These are phyloP conservation scores for Sclerotinia trifoliorum DNA, from an alignment of 2,329 filamentous ascomycete species.

Conservation along the genomic window DNA sequence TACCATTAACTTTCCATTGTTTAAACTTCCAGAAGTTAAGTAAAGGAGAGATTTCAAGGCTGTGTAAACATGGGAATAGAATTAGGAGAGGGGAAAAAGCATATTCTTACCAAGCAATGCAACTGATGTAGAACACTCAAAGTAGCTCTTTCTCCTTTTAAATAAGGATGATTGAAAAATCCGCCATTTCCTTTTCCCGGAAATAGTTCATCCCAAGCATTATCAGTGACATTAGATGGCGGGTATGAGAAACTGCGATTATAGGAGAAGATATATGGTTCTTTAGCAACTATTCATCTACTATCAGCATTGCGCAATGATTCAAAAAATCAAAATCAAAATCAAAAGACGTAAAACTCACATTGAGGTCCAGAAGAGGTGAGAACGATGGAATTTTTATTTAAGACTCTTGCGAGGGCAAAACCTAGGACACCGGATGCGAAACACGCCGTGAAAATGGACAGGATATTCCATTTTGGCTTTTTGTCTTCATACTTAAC, in stretches of 20 bases:
- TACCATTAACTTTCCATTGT: not conserved
- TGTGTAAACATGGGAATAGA: not conserved
- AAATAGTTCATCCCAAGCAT: constrained; percentile 12
- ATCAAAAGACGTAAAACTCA: not conserved
- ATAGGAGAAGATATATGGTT: not conserved
- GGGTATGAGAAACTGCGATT: constrained; percentile 14
- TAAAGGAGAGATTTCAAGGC: not conserved
- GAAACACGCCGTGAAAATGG: not conserved
- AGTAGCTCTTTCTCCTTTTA: not conserved
- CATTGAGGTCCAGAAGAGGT: not conserved
- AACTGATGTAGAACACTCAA: constrained; percentile 16
- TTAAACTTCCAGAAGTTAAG: not conserved
- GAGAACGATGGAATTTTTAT: not conserved
- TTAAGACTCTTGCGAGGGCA: not conserved
- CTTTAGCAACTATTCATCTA: not conserved
- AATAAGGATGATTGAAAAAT: constrained; percentile 11
- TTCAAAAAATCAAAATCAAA: no score
- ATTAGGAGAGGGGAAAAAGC: not conserved
- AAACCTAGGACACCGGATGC: not conserved
- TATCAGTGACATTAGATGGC: not conserved
- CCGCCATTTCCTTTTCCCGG: not conserved
- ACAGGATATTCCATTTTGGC: not conserved
- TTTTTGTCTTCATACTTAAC: not conserved
- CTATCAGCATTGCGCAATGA: not conserved
- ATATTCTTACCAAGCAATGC: constrained; percentile 6